Conservation (phyloP, 805 yeast species). For the Pichia californica region DNA sequence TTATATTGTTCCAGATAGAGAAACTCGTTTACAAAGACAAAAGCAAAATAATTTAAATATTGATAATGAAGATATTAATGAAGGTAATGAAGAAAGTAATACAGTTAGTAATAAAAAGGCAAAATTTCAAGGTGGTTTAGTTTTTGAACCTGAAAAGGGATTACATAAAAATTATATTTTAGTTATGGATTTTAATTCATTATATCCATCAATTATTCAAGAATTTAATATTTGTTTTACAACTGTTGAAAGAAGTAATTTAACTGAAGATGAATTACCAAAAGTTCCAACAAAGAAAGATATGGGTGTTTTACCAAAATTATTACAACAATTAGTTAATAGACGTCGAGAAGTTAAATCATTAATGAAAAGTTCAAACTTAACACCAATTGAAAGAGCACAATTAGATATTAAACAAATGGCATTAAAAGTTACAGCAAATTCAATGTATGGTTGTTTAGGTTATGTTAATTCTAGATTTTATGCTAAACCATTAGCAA, state of each 20-base stretch:
- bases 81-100: slow-evolving; percentile 37
- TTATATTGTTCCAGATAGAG: slow-evolving; percentile 76
- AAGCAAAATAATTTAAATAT: slow-evolving; percentile 8
- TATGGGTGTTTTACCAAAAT: slow-evolving; percentile 81
- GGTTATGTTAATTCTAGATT: slow-evolving; percentile 90
- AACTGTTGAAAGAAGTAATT: slow-evolving; percentile 66
- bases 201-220: slow-evolving; percentile 95
- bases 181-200: slow-evolving; percentile 97
- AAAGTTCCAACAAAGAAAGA: slow-evolving; percentile 52
- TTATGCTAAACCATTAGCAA: slow-evolving; percentile 93
- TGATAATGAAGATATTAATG: slow-evolving; percentile 19
- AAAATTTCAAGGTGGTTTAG: slow-evolving; percentile 49
- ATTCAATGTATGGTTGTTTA: slow-evolving; percentile 99
- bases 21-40: slow-evolving; percentile 32
- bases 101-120: slow-evolving; percentile 39
- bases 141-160: slow-evolving; percentile 95
- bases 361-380: slow-evolving; percentile 67
- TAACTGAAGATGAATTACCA: slow-evolving; percentile 58
- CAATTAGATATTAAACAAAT: slow-evolving; percentile 95
- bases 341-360: slow-evolving; percentile 92
- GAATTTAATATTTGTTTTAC: slow-evolving; percentile 97
- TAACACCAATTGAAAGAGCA: slow-evolving; percentile 55
- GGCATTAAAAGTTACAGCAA: slow-evolving; percentile 93
- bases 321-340: slow-evolving; percentile 75
- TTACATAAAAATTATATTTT: slow-evolving; percentile 80